phyloP scores from a whole-genome alignment of 2,329 filamentous ascomycete species.

The Sclerotinia trifoliorum region DNA sequence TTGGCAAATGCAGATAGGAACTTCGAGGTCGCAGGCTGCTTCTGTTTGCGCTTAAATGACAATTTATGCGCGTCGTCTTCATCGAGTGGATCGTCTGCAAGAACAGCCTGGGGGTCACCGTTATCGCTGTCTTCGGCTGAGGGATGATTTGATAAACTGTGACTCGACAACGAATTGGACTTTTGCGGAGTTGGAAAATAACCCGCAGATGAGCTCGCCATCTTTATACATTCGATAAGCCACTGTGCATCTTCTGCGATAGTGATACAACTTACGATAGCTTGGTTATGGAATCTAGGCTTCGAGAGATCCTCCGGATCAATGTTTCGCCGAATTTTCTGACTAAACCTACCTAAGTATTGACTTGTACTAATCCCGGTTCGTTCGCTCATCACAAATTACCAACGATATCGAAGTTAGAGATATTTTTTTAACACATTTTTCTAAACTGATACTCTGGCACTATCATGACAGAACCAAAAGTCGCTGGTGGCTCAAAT shows the following conservation, averaged over 20 bases:
- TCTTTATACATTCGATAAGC: conserved; percentile 33
- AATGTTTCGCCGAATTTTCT: conserved; percentile 1
- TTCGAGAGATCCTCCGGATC: conserved; percentile 13
- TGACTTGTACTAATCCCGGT: not conserved
- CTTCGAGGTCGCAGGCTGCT: conserved; percentile 34
- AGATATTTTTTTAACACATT: not conserved
- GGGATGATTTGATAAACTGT: conserved; percentile 28
- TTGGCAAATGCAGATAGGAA: conserved; percentile 37
- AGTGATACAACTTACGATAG: not conserved
- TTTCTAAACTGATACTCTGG: not conserved
- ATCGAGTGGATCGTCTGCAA: conserved; percentile 57
- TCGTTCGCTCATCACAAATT: not conserved
- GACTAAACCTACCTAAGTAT: not conserved
- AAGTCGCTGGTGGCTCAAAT: not conserved
- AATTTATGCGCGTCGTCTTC: conserved; percentile 50
- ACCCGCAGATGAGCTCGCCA: conserved; percentile 39
- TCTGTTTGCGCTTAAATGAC: conserved; percentile 72
- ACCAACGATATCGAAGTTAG: not conserved
- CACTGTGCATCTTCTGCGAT: conserved; percentile 23
- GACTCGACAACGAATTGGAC: conserved; percentile 33
- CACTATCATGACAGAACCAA: conserved; percentile 9
- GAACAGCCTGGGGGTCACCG: conserved; percentile 42
- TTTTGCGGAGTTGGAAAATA: conserved; percentile 29
- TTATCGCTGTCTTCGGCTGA: conserved; percentile 45
- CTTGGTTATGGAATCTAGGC: not conserved